Percentiles rank a stretch among this genome's conserved stretches.
Conservation (phyloP, 768 basidiomycete genomes). For the Cystofilobasidium capitatum region DNA sequence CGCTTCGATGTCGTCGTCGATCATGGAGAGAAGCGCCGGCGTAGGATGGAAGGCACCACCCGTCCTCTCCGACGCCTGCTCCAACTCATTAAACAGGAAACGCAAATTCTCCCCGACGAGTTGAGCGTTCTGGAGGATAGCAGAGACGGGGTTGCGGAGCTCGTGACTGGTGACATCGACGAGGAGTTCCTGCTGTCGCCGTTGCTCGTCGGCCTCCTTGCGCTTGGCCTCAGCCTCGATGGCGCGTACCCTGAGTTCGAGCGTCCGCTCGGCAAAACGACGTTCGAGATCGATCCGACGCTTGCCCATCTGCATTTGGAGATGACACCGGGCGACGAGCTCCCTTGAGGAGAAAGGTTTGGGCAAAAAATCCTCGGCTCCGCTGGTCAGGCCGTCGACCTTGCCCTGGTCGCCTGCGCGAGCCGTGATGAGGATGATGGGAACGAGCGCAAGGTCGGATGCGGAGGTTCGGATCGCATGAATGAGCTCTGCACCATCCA, state of each 20-base stretch:
- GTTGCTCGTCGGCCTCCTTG: slow-evolving; percentile 32
- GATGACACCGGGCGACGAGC: slow-evolving; percentile 41
- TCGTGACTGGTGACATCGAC: slow-evolving; percentile 39
- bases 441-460: slow-evolving; percentile 30
- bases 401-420: slow-evolving; percentile 39
- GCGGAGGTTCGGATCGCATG: slow-evolving; percentile 32
- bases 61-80: background rate
- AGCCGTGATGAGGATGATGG: slow-evolving; percentile 37
- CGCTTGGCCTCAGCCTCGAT: slow-evolving; percentile 35
- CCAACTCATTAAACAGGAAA: background rate
- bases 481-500: slow-evolving; percentile 40
- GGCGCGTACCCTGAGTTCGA: slow-evolving; percentile 29
- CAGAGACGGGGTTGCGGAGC: slow-evolving; percentile 34
- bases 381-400: slow-evolving; percentile 40
- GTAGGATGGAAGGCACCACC: slow-evolving; percentile 26
- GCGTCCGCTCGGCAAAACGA: slow-evolving; percentile 12
- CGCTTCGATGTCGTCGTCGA: slow-evolving; percentile 38
- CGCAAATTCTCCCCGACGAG: slow-evolving; percentile 17
- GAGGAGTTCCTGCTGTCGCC: slow-evolving; percentile 41
- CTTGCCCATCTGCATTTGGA: slow-evolving; percentile 43
- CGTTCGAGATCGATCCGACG: slow-evolving; percentile 28
- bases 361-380: slow-evolving; percentile 39
- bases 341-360: slow-evolving; percentile 43
- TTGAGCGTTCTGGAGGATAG: slow-evolving; percentile 31
- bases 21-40: slow-evolving; percentile 19